These are phyloP conservation scores for Spergularia azorica DNA, from an alignment of 179 eudicot species.

Conservation along the genomic window DNA sequence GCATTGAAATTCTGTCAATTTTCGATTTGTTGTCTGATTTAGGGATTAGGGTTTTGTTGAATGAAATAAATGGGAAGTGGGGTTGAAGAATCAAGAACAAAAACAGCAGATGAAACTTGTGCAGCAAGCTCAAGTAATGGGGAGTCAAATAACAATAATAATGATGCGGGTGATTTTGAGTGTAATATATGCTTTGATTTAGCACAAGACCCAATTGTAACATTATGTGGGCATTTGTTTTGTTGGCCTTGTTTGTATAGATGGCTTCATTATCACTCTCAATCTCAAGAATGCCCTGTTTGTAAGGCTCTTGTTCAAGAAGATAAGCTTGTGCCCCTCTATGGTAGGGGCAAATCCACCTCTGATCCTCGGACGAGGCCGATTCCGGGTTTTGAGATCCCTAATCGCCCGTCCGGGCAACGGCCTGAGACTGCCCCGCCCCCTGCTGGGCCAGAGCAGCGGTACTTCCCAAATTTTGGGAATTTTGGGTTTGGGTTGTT, in stretches of 20 bases:
- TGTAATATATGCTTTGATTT: constrained; percentile 81
- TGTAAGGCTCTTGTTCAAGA: constrained; percentile 76
- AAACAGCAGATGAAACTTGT: background rate
- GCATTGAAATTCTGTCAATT: background rate
- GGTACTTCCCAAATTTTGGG: constrained; percentile 37
- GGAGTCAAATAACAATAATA: background rate
- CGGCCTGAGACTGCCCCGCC: constrained; percentile 74
- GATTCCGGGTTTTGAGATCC: constrained; percentile 42
- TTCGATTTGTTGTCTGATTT: background rate
- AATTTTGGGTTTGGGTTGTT: constrained; percentile 42
- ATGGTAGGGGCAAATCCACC: constrained; percentile 70
- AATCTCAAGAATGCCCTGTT: constrained; percentile 69
- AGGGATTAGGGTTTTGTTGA: constrained; percentile 18
- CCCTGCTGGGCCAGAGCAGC: constrained; percentile 36
- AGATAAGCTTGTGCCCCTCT: constrained; percentile 67
- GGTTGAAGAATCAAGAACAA: constrained; percentile 31
- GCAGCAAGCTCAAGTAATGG: constrained; percentile 33
- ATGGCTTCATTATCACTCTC: constrained; percentile 70
- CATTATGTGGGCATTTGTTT: constrained; percentile 78
- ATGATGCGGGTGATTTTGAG: constrained; percentile 62
- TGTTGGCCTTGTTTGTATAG: constrained; percentile 86
- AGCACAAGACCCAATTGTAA: constrained; percentile 78
- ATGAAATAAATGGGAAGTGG: constrained; percentile 35
- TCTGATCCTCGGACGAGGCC: constrained; percentile 52
- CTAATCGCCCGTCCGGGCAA: constrained; percentile 67